Evolutionary conservation across 73 alveolate species (phyloP).

Genomic region (Uronychia setigera): DNA sequence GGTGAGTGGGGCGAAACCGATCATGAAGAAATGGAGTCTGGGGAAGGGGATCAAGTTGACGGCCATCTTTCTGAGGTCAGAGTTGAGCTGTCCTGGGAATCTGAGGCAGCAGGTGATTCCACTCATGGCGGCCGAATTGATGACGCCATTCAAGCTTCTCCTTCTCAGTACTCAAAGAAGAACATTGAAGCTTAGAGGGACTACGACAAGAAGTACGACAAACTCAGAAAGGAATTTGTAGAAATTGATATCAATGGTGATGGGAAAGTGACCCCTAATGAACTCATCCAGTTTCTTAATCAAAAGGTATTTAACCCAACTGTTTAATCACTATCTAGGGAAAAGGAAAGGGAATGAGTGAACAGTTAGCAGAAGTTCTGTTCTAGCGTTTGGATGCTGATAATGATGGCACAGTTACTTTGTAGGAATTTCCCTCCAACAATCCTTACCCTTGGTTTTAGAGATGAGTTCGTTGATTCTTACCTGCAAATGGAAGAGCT

Average conservation of each 20-base stretch:
- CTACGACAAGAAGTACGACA: not conserved
- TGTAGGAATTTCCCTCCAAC: conserved; percentile 7
- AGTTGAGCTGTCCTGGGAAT: conserved; percentile 98
- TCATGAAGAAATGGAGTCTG: conserved; percentile 99
- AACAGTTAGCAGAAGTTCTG: conserved; percentile 22
- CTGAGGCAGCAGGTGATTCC: conserved; percentile 80
- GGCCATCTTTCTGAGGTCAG: conserved; percentile 97
- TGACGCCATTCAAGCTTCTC: no score
- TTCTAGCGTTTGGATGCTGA: conserved; percentile 22
- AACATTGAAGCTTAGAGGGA: no score
- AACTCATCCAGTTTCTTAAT: conserved; percentile 25
- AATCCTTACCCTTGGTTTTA: no score
- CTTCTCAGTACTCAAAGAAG: no score
- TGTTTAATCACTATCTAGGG: conserved; percentile 3
- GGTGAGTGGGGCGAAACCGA: conserved; percentile 99
- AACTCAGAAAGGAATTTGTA: conserved; percentile 14
- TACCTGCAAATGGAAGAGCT: conserved; percentile 16
- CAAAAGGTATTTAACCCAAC: conserved; percentile 12
- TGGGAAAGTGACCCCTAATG: conserved; percentile 36
- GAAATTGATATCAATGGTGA: conserved; percentile 30
- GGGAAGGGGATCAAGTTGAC: conserved; percentile 99
- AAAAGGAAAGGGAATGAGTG: conserved; percentile 24
- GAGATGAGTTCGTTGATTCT: conserved; percentile 45
- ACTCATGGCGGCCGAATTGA: conserved; percentile 70
- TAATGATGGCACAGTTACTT: conserved; percentile 39